These are phyloP conservation scores for Fusarium sp. DNA, from an alignment of 2,329 filamentous ascomycete species.

Conservation along the genomic window DNA sequence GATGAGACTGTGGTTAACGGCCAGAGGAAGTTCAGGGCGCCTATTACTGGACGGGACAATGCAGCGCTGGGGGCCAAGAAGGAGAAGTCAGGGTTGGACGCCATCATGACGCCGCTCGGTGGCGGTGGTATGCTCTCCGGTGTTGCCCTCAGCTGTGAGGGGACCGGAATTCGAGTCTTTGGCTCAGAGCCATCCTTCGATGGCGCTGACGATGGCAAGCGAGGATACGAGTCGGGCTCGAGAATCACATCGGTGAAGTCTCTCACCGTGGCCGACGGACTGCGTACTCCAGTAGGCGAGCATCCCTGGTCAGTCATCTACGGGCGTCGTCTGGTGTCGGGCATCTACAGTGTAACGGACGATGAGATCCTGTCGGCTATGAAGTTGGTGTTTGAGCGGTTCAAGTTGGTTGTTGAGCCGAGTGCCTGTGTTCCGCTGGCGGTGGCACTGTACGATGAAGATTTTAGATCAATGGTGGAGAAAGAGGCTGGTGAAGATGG, in stretches of 20 bases:
- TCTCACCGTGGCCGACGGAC: conserved; percentile 88
- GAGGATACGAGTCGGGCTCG: conserved; percentile 74
- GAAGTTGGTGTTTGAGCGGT: conserved; percentile 83
- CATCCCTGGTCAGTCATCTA: conserved; percentile 84
- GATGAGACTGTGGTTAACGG: conserved; percentile 39
- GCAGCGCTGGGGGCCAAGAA: conserved; percentile 20
- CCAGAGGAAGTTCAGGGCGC: conserved; percentile 37
- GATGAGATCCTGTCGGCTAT: conserved; percentile 84
- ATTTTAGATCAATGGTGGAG: conserved; percentile 80
- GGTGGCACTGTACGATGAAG: conserved; percentile 85
- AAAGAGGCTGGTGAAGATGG: conserved; percentile 77
- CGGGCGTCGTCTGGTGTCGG: conserved; percentile 75
- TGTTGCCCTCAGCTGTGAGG: conserved; percentile 80
- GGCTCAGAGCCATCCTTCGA: conserved; percentile 87
- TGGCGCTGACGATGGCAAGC: conserved; percentile 84
- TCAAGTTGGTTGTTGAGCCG: conserved; percentile 93
- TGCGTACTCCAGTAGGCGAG: conserved; percentile 84
- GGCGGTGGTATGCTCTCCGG: conserved; percentile 91
- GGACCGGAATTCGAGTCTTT: conserved; percentile 81
- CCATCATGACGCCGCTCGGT: conserved; percentile 85
- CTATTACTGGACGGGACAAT: conserved; percentile 41
- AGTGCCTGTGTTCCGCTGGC: conserved; percentile 88
- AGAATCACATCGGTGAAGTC: conserved; percentile 78
- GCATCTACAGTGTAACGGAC: conserved; percentile 81
- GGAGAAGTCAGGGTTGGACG: conserved; percentile 65